Base-by-base conservation (phyloP, 371 early-diverging fungal genomes). In the Choanephora cucurbitarum region DNA sequence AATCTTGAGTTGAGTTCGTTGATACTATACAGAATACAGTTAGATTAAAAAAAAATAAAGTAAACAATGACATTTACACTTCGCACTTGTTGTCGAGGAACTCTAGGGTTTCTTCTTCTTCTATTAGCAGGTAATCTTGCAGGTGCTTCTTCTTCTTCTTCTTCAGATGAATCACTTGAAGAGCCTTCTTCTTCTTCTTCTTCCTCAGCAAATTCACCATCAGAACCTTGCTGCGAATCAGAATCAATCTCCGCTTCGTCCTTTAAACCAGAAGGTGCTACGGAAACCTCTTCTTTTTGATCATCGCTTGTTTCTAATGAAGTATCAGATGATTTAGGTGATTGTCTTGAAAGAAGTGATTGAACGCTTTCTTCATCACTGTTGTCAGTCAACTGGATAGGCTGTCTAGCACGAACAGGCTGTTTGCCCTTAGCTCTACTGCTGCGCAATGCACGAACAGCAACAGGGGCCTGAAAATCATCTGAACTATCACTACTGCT, bases 1-100 rank as follows among this genome's bases (percentile, higher is more conserved):
- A 1, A 86, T 60, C n/a, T 63, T 51, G 4, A 21, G 49, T 33
- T 55, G 64, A 0, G 69, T 70, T 22, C 60, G 41, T 31, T 66
- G 51, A 53, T 66, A 66, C 66, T 66, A 58, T 40, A 32, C n/a
- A 44, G 5, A 46, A 45, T 19, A 32, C 34, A n/a, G 43, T 37
- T 37, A 6, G n/a, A 22, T 28, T 21, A 33, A 15, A 44, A 44
- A 46, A 37, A 47, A 40, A 28, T n/a, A 17, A 46, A 7, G 0
- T 45, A 24, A 40, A 40, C 18, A 7, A 55, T 46, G 28, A 37
- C 34, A 49, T n/a, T n/a, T n/a, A 37, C 49, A 19, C 52, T 15
- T 39, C 51, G 39, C 39, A 39, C 15, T 39, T 39, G n/a, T 14
- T 22, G 47, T 41, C 24, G 24, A n/a, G 28, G 28, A 28, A 7